These are phyloP conservation scores for Aspergillus bridgeri DNA, from an alignment of 495 filamentous ascomycete genomes.

Conservation along the genomic window DNA sequence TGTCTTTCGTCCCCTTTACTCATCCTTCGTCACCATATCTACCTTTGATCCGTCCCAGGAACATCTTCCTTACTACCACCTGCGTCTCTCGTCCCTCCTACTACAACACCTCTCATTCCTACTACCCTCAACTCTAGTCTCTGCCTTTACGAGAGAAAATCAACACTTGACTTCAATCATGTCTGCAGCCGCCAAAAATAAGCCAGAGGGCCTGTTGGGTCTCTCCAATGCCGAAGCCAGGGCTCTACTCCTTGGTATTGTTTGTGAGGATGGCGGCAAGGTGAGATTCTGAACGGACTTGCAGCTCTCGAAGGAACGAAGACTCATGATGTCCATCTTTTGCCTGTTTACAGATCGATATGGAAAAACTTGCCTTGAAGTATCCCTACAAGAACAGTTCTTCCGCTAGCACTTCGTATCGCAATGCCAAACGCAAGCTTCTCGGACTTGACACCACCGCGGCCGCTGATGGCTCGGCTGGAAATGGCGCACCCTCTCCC, in stretches of 20 bases:
- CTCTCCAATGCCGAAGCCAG: constrained; percentile 19
- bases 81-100: background rate
- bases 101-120: background rate
- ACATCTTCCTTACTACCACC: background rate
- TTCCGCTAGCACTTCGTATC: constrained; percentile 30
- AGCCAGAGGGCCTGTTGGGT: constrained; percentile 20
- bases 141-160: no score
- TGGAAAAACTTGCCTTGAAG: constrained; percentile 29
- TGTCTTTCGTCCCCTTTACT: background rate
- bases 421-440: constrained; percentile 27
- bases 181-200: constrained; percentile 11
- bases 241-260: constrained; percentile 21
- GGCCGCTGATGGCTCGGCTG: background rate
- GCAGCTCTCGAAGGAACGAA: background rate
- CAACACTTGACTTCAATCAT: constrained; percentile 12
- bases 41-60: background rate
- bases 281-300: constrained; percentile 9
- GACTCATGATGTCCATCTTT: background rate
- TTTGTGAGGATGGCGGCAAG: constrained; percentile 20
- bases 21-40: background rate
- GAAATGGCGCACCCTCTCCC: background rate
- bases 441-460: background rate
- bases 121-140: no score
- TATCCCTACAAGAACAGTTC: constrained; percentile 33
- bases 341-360: constrained; percentile 31